Evolutionary conservation across 495 filamentous ascomycete genomes (phyloP), one percentile per base, ranked within the genome.

Genomic region (Penicillium tannophilum): DNA sequence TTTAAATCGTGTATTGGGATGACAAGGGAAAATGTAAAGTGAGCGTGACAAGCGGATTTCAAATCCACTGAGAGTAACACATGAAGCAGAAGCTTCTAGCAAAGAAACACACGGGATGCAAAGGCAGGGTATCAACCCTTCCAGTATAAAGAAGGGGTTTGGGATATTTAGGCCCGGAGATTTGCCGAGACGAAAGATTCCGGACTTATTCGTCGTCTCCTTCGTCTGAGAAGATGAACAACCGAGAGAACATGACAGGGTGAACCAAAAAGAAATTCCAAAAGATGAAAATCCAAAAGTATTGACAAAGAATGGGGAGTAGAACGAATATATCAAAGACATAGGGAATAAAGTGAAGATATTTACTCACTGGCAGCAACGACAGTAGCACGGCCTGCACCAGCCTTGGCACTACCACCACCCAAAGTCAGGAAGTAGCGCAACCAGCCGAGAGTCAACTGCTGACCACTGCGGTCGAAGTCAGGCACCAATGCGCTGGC

Each of bases 401-500:
- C 78, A 16, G 76, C 65, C 39, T 67, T 74, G 4, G 72, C 71
- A 36, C 67, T 74, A 41, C 76, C 74, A 42, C 78, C 79, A 17
- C 80, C 79, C 19, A 82, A 61, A 12, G 74, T 79, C 51, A 82
- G 35, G 30, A 82, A 62, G 45, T 64, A 80, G 24, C 72, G 76
- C 54, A 81, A 39, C 72, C 76, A 76, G 55, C 76, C 75, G 36
- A 78, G 63, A 56, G 74, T 79, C 53, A 86, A 60, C 61, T 83
- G 83, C 7, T 71, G 71, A 36, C 93, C 92, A 58, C 86, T 77
- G 44, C 93, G 86, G 76, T 96, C 91, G 73, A 97, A 97, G 74
- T 93, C 83, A 41, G 92, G 92, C 64, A 82, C 85, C 59, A 75
- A 41, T 2, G 70, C 73, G 56, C 75, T 86, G 72, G 88, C 82